Conservation (phyloP, 1,284 basidiomycete genomes). For the Ustilago hordei region DNA sequence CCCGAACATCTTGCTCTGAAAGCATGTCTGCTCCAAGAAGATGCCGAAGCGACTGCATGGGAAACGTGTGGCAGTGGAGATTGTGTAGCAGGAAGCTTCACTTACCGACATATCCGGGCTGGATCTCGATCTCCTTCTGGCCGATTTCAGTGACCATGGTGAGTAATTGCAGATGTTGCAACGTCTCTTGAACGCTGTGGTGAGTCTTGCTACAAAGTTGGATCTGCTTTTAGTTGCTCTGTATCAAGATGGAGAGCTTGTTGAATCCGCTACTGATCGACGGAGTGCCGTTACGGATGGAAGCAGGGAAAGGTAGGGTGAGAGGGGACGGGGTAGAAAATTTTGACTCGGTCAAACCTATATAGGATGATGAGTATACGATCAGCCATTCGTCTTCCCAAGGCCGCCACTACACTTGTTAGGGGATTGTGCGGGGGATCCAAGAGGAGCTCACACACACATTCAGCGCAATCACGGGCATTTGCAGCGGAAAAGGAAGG, state of each 20-base stretch:
- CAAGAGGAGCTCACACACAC: background rate
- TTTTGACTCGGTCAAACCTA: background rate
- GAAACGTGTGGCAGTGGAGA: too few relatives aligned
- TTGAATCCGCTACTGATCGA: background rate
- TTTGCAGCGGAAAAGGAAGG: background rate
- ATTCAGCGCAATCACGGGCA: constrained; percentile 1
- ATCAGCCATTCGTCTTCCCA: background rate
- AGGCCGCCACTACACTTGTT: background rate
- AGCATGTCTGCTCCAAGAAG: background rate
- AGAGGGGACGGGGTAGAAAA: background rate
- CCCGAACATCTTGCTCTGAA: too few relatives aligned
- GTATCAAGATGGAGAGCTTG: background rate
- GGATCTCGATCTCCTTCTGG: constrained; percentile 50
- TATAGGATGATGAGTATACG: background rate
- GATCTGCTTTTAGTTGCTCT: background rate
- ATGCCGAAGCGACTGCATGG: too few relatives aligned
- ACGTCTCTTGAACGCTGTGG: constrained; percentile 2
- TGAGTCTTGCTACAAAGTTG: background rate
- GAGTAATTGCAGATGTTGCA: background rate
- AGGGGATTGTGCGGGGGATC: background rate
- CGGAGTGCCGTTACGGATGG: background rate
- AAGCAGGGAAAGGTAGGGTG: background rate
- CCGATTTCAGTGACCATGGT: constrained; percentile 50
- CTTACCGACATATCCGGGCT: constrained; percentile 55
- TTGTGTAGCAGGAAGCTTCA: background rate